Evolutionary conservation across 1,284 basidiomycete species (phyloP), one percentile per base, ranked within the genome.

Genomic region (Xerocomus nothofagi): DNA sequence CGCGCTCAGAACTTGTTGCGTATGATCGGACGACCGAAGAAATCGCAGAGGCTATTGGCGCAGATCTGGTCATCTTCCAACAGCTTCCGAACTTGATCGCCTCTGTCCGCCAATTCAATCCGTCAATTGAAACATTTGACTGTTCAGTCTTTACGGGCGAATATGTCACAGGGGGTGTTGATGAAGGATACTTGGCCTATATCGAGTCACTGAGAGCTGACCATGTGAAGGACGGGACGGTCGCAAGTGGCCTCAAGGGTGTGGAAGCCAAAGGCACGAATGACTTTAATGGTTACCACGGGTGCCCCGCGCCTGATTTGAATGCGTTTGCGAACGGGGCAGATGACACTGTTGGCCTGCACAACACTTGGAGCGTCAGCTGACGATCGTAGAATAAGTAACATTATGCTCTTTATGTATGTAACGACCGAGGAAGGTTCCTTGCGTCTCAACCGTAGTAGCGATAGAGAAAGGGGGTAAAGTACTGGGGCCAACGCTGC

Each of bases 61-160:
- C 95, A 15, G 97, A 99, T 71, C 80, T 97, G 43, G 92, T 97
- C 70, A 91, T 99, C 68, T 99, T 92, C 79, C 97, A 99, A 73
- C 93, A 89, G n/a, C 82, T 99, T 2, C 78, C 84, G 1, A 93
- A 98, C 69, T 84, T 99, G 52, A 76, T 97, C 56, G 71, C 84
- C 31, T 91, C 92, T n/a, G 95, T 98, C 53, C 79, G 86, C 45
- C 83, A 91, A 62, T 84, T 97, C 71, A 99, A 98, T 71, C 81
- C 87, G 0, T 71, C 73, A 14, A 88, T 99, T 64, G 71, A 75
- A 50, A 72, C 77, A 18, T 98, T 99, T 63, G 97, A 99, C 68
- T 98, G 95, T 73, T 98, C 95, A 14, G 96, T 99, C 34, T 99
- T 99, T 71, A 93, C 92, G 21, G 97, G 97, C 47, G 82, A 96